Conservation (phyloP, 108 stramenopile genomes). For the Aurantiochytrium sp. region DNA sequence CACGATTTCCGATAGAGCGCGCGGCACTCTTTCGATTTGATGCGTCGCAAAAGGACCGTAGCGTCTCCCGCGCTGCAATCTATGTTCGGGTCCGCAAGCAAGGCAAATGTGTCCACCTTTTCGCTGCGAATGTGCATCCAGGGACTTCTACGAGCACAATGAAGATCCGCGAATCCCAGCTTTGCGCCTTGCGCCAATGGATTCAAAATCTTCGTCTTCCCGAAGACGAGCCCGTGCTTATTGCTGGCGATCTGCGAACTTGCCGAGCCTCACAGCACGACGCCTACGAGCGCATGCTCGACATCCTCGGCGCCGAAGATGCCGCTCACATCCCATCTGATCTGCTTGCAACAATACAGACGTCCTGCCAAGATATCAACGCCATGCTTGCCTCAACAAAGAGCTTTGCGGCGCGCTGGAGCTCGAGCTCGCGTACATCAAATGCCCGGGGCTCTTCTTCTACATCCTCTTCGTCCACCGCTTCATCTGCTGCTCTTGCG, state of each 20-base stretch:
- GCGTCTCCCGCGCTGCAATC: neutral
- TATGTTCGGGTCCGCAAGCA: neutral
- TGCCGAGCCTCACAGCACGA: neutral
- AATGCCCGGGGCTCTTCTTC: no score
- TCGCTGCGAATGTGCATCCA: neutral
- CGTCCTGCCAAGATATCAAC: neutral
- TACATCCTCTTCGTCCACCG: neutral
- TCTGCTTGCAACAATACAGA: neutral
- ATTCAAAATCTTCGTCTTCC: neutral
- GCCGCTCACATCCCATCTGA: neutral
- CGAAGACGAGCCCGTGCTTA: neutral
- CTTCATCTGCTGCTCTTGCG: neutral
- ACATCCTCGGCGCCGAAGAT: neutral
- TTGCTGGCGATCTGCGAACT: neutral
- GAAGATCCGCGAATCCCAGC: neutral
- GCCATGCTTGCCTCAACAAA: no score
- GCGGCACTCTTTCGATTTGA: neutral
- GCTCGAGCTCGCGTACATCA: no score
- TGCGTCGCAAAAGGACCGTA: neutral
- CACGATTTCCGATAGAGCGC: neutral
- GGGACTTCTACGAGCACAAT: neutral
- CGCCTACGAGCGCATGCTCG: neutral
- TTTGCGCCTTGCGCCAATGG: neutral
- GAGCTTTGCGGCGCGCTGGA: no score
- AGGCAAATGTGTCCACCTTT: neutral